Base-by-base conservation (phyloP, 2,329 filamentous ascomycete species). In the Aspergillus hiratsukae region DNA sequence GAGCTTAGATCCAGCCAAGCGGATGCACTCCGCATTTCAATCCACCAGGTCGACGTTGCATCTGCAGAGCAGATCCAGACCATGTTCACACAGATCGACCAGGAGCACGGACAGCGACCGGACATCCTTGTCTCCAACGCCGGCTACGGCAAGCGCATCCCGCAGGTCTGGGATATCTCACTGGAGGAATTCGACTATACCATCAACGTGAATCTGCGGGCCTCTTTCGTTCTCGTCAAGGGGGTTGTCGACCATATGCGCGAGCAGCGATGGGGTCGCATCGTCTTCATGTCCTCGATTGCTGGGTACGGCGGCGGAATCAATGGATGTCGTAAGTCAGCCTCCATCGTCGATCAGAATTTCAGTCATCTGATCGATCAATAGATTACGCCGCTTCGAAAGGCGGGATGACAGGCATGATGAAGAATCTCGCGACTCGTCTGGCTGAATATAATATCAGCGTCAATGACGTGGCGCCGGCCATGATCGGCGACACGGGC, bases 61-160 rank as follows among this genome's bases (percentile, higher is more conserved):
- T 78, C 77, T 7, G 75, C 80, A 4, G 77, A 78, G 6, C 80
- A 83, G 49, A 81, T 87, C 31, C 70, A 79, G 45, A 66, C 69
- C 3, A 77, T 88, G 61, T 86, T 84, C 55, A 62, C 74, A 14
- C 78, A 85, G 54, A 81, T 88, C 46, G 72, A 78, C 49, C 65
- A 72, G 0, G 66, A 80, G 51, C 84, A 87, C 66, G 76, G 75
- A 10, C 76, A 81, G 55, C 76, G 77, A 1, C 83, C 84, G 0
- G 83, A 88, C 64, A 87, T 89, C 23, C 74, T 89, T 2, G 70
- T 89, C 27, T 83, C 81, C 9, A 89, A 89, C 64, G 87, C 87
- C 1, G 86, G 86, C 0, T 80, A 86, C 61, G 86, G 85, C 43
- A 85, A 84, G 65, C 78, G 84, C n/a, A 81, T 86, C 55, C 69